phyloP scores from a whole-genome alignment of 2,329 filamentous ascomycete species.

The Pseudogymnoascus verrucosus region DNA sequence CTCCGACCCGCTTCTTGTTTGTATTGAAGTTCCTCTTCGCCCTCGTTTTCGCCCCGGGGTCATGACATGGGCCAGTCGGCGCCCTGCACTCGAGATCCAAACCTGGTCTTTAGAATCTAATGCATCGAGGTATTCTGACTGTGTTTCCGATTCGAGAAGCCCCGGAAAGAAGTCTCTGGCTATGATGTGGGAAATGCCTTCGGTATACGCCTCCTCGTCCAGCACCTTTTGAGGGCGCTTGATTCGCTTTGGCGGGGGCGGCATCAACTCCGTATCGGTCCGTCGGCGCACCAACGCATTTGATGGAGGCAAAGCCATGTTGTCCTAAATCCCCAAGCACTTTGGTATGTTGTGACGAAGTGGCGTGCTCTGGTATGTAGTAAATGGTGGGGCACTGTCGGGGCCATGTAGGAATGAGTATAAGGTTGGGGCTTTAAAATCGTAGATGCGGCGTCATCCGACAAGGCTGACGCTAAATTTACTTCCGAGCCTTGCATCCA shows the following conservation, averaged over 20 bases:
- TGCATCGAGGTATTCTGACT: slow-evolving; percentile 88
- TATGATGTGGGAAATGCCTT: slow-evolving; percentile 87
- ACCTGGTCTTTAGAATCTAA: slow-evolving; percentile 74
- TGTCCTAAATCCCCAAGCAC: not conserved
- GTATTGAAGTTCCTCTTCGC: slow-evolving; percentile 27
- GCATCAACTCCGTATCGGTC: slow-evolving; percentile 67
- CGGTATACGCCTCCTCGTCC: slow-evolving; percentile 89
- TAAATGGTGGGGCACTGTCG: not conserved
- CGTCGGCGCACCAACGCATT: slow-evolving; percentile 56
- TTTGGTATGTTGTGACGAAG: slow-evolving; percentile 30
- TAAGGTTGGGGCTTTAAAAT: slow-evolving; percentile 2
- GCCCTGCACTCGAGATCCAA: slow-evolving; percentile 80
- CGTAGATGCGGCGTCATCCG: not conserved
- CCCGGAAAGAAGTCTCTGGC: slow-evolving; percentile 95
- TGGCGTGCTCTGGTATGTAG: not conserved
- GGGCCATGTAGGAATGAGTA: not conserved
- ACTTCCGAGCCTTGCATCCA: not conserved
- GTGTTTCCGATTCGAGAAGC: slow-evolving; percentile 73
- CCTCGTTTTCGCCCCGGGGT: slow-evolving; percentile 55
- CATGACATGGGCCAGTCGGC: slow-evolving; percentile 68
- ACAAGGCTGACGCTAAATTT: slow-evolving; percentile 12
- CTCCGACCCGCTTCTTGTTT: slow-evolving; percentile 30
- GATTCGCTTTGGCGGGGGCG: slow-evolving; percentile 85
- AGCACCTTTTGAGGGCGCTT: slow-evolving; percentile 83
- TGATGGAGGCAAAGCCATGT: slow-evolving; percentile 30